phyloP scores from a whole-genome alignment of 2,329 filamentous ascomycete genomes.

The Ilyonectria sp. region DNA sequence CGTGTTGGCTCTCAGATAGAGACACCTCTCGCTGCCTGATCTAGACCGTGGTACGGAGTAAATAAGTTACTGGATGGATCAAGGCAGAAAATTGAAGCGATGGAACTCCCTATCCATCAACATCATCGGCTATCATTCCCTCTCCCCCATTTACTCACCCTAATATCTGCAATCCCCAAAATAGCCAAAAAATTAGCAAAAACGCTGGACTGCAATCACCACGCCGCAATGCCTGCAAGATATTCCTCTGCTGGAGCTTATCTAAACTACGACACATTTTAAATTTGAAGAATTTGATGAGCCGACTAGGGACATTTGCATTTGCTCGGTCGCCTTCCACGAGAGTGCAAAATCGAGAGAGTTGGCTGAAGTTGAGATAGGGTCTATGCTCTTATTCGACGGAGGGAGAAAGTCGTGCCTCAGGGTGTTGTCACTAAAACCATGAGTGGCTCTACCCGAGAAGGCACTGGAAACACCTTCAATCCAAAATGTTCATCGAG shows the following conservation, averaged over 20 bases:
- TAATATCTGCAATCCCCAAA: neutral
- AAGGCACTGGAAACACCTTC: too few relatives aligned
- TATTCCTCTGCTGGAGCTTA: neutral
- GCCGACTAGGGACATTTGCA: neutral
- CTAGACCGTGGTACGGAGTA: neutral
- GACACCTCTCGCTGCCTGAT: neutral
- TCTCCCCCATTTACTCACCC: too few relatives aligned
- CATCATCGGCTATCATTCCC: neutral
- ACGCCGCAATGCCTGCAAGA: neutral
- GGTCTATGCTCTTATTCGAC: neutral
- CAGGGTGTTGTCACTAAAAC: neutral
- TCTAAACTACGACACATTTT: neutral
- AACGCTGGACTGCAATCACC: neutral
- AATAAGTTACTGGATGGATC: neutral
- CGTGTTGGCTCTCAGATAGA: neutral
- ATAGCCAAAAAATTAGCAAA: neutral
- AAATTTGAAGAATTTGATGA: neutral
- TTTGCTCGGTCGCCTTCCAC: neutral
- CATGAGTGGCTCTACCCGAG: too few relatives aligned
- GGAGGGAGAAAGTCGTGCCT: neutral
- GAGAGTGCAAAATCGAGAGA: neutral
- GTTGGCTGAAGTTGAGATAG: neutral
- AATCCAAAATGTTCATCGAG: too few relatives aligned
- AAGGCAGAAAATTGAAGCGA: neutral
- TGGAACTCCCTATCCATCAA: neutral